A percentile compares a stretch with the other conserved stretches of the same genome.
Evolutionary conservation across 2,329 filamentous ascomycete genomes (phyloP).

Genomic region (Colletotrichum abscissum): DNA sequence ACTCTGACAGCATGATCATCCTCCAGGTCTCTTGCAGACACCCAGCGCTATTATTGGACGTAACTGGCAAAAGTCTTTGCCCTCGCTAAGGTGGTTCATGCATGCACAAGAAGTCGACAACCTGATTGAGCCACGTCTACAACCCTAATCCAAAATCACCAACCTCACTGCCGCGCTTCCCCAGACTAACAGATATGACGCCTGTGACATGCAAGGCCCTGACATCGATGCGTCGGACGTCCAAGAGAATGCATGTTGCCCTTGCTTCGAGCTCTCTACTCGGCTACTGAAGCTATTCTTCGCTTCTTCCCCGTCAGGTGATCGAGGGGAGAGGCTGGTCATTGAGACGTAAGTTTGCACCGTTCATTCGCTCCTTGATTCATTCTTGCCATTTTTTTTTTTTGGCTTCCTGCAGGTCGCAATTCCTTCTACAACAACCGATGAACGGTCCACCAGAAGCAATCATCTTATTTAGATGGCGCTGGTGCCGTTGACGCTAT

Average conservation of each 20-base stretch:
- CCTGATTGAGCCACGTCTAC: conserved; percentile 16
- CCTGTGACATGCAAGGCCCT: background rate
- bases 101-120: conserved; percentile 5
- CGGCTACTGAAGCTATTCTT: background rate
- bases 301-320: background rate
- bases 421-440: conserved; percentile 6
- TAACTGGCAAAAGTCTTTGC: background rate
- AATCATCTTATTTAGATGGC: background rate
- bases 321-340: background rate
- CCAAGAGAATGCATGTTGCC: background rate
- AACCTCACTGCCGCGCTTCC: background rate
- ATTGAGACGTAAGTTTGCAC: background rate
- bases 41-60: background rate
- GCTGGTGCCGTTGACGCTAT: background rate
- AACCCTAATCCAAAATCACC: background rate
- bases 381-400: conserved; percentile 12
- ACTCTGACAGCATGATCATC: background rate
- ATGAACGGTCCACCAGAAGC: background rate
- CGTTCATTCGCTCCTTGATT: background rate
- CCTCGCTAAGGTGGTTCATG: conserved; percentile 18
- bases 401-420: conserved; percentile 17
- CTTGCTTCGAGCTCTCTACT: background rate
- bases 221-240: background rate
- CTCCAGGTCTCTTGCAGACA: background rate
- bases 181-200: background rate